Conservation (phyloP, 1,284 basidiomycete genomes). For the Fomes fomentarius region DNA sequence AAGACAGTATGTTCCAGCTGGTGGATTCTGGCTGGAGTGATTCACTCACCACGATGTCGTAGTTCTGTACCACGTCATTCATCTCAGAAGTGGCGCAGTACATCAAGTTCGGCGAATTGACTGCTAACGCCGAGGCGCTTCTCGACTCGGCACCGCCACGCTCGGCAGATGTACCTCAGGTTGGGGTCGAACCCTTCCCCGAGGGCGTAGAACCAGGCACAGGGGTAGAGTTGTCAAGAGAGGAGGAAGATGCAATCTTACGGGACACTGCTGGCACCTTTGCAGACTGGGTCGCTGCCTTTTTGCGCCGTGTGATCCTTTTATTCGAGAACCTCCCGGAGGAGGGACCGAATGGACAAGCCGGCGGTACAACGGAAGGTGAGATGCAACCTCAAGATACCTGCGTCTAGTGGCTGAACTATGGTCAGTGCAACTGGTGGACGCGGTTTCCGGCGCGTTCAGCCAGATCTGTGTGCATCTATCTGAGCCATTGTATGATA, state of each 20-base stretch:
- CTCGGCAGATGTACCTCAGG: slow-evolving; percentile 12
- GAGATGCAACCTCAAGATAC: not conserved
- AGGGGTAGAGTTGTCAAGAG: slow-evolving; percentile 46
- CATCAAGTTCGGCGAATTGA: slow-evolving; percentile 82
- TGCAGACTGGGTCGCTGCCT: slow-evolving; percentile 84
- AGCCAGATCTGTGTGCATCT: slow-evolving; percentile 83
- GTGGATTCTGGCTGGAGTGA: not conserved
- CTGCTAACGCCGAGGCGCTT: slow-evolving; percentile 30
- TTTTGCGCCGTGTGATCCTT: slow-evolving; percentile 81
- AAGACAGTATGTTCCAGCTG: slow-evolving; percentile 66
- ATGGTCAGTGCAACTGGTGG: slow-evolving; percentile 62
- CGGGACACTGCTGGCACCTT: slow-evolving; percentile 67
- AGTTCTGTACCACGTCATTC: slow-evolving; percentile 78
- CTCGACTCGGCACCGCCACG: slow-evolving; percentile 11
- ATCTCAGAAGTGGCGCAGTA: slow-evolving; percentile 81
- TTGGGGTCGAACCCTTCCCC: slow-evolving; percentile 26
- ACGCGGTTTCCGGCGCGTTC: slow-evolving; percentile 69
- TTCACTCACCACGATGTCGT: slow-evolving; percentile 11
- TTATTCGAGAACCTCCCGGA: slow-evolving; percentile 90
- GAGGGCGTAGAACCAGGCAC: slow-evolving; percentile 36
- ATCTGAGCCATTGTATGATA: slow-evolving; percentile 81
- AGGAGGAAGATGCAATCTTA: slow-evolving; percentile 64
- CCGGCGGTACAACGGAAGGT: slow-evolving; percentile 66
- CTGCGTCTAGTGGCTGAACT: not conserved
- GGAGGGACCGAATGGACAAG: slow-evolving; percentile 64